Base-by-base conservation (phyloP, 1,139 yeast species). In the Scheffersomyces insectosa region DNA sequence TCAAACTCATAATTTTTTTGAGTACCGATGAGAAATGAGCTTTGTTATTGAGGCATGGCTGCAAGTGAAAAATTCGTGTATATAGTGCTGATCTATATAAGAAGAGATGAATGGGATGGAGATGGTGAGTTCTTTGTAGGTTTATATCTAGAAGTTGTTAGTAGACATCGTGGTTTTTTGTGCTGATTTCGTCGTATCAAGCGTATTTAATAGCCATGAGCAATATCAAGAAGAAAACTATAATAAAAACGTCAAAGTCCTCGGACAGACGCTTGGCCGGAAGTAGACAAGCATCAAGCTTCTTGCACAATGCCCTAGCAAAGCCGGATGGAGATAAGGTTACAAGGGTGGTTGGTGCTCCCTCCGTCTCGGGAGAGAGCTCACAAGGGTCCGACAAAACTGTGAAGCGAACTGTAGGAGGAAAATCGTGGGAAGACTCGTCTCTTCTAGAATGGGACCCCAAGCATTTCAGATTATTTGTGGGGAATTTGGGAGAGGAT, bases 401-500 rank as follows among this genome's bases (percentile, higher is more conserved):
- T 0, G 80, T 74, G 11, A 62, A 62, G 41, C 59, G 79, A 33
- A 52, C 56, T 7, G 78, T 66, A 0, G 80, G 80, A 2, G 79
- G 80, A 5, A 62, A 68, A 47, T 60, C 63, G 11, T 77, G 83
- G 82, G 73, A 69, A 42, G 83, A 79, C 50, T 49, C 66, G 8
- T 55, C 79, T 4, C 60, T 79, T 35, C 63, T 72, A 15, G 82
- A 77, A 33, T 83, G 88, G 88, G 75, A 82, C 52, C 85, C 83
- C 15, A 65, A 71, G n/a, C 89, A 85, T 56, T 86, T 83, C 61
- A 66, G 90, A 29, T 65, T 86, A 11, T 86, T 85, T 64, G 88
- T 86, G 8, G 95, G 95, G 0, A 86, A 86, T 52, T 63, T 86
- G 35, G 88, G 89, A 0, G 71, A 76, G 3, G 93, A 85, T 51